Conservation (phyloP, 768 basidiomycete genomes). For the Candolleomyces efflorescens region DNA sequence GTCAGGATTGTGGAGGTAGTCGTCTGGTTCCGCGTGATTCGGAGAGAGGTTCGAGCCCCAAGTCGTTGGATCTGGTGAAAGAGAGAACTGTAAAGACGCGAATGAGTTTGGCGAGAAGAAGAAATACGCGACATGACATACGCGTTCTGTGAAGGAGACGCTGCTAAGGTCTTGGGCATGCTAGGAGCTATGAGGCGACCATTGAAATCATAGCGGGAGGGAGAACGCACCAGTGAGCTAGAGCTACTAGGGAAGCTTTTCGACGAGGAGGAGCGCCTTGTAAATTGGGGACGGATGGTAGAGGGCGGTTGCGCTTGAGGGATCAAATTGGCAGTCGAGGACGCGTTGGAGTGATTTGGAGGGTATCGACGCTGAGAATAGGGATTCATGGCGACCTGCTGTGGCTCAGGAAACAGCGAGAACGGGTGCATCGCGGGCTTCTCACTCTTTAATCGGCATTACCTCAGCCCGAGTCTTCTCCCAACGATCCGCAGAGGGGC, state of each 20-base stretch:
- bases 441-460: not conserved
- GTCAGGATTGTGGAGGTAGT: conserved; percentile 72
- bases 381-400: conserved; percentile 10
- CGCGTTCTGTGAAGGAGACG: conserved; percentile 5
- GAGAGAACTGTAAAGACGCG: conserved; percentile 49
- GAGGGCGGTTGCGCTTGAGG: conserved; percentile 15
- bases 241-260: not conserved
- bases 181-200: no score
- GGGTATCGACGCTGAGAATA: conserved; percentile 41
- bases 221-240: no score
- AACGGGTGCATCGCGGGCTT: not conserved
- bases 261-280: not conserved
- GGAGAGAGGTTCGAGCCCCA: conserved; percentile 70
- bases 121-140: conserved; percentile 37
- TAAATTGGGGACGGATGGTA: not conserved
- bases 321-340: conserved; percentile 52
- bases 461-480: not conserved
- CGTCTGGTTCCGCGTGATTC: conserved; percentile 56
- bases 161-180: not conserved
- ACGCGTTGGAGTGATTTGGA: conserved; percentile 34
- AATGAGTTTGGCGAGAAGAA: not conserved
- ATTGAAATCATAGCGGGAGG: no score
- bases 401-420: not conserved
- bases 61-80: conserved; percentile 65
- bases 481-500: no score